Conservation (phyloP, 2,329 filamentous ascomycete genomes). For the Alternaria solani region DNA sequence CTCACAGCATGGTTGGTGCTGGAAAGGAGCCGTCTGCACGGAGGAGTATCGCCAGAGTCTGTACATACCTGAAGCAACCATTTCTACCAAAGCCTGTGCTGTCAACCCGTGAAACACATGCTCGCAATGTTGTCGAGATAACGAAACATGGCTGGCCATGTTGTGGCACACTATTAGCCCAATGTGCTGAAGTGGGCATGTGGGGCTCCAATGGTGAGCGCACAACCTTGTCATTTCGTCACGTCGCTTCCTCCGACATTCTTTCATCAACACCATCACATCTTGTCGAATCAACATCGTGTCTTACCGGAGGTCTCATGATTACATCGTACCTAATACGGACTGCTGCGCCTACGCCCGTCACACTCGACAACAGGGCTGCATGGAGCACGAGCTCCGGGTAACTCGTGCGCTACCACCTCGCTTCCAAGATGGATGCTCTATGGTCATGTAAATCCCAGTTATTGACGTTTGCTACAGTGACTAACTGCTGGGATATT, state of each 20-base stretch:
- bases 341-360: not conserved
- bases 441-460: not conserved
- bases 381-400: constrained; percentile 8
- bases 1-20: not conserved
- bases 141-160: constrained; percentile 12
- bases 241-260: not conserved
- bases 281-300: not conserved
- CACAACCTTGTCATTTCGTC: not conserved
- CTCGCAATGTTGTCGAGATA: not conserved
- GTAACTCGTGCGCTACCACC: not conserved
- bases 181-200: constrained; percentile 15
- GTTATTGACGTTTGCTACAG: not conserved
- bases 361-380: constrained; percentile 10
- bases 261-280: not conserved
- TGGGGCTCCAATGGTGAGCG: constrained; percentile 10
- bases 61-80: constrained; percentile 13
- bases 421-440: constrained; percentile 1
- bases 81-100: not conserved
- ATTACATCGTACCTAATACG: not conserved
- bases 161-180: constrained; percentile 11
- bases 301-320: not conserved
- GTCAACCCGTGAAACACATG: not conserved
- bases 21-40: not conserved
- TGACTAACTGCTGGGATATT: not conserved
- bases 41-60: constrained; percentile 4